Evolutionary conservation across 305 asterid genomes (phyloP).

Genomic region (Coffea humblotiana): DNA sequence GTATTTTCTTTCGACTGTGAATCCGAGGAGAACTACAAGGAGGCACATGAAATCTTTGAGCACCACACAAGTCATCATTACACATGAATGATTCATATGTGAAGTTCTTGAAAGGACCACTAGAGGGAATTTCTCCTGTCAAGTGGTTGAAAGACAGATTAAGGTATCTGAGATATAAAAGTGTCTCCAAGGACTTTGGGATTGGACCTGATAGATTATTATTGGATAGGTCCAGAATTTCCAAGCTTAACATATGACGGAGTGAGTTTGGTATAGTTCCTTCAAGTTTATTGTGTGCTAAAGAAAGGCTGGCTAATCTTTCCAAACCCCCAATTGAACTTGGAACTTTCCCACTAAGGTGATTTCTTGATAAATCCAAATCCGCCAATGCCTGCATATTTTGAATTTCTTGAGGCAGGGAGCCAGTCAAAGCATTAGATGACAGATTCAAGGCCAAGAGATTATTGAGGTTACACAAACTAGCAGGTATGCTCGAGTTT

Average conservation of each 20-base stretch:
- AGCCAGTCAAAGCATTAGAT: conserved; percentile 19
- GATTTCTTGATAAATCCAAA: conserved; percentile 34
- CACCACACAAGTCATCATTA: too few relatives aligned
- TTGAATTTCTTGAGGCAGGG: conserved; percentile 32
- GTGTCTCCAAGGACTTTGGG: conserved; percentile 27
- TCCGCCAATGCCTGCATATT: conserved; percentile 20
- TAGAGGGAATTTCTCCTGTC: conserved; percentile 37
- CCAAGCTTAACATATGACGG: conserved; percentile 25
- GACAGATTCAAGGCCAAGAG: background rate
- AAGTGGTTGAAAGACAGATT: conserved; percentile 37
- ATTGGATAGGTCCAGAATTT: conserved; percentile 32
- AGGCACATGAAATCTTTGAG: conserved; percentile 28
- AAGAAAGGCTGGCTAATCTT: conserved; percentile 25
- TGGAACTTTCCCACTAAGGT: conserved; percentile 34
- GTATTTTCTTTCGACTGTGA: background rate
- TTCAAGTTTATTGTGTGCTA: conserved; percentile 34
- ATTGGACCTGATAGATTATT: conserved; percentile 33
- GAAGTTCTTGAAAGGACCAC: too few relatives aligned
- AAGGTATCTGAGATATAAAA: conserved; percentile 27
- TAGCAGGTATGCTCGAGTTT: conserved; percentile 4
- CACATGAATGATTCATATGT: too few relatives aligned
- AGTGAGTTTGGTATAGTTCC: conserved; percentile 37
- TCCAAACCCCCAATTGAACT: conserved; percentile 31
- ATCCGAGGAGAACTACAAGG: conserved; percentile 18
- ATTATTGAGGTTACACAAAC: background rate